phyloP scores from a whole-genome alignment of 2,329 filamentous ascomycete genomes.

The Xylaria multiplex region DNA sequence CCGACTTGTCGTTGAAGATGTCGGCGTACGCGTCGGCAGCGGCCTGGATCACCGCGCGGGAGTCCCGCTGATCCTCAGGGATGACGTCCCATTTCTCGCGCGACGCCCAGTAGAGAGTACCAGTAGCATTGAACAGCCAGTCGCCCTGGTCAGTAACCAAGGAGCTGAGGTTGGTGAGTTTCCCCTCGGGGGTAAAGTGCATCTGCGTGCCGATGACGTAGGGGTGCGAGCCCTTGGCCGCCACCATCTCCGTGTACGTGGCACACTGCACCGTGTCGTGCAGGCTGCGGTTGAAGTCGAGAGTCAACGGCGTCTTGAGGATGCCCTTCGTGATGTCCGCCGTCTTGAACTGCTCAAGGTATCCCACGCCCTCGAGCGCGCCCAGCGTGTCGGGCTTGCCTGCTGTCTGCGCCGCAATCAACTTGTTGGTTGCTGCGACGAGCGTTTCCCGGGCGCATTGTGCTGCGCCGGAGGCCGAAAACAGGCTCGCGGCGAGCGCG shows the following conservation, averaged over 20 bases:
- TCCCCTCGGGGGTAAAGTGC: slow-evolving; percentile 43
- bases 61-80: slow-evolving; percentile 47
- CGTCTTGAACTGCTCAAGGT: slow-evolving; percentile 51
- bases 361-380: slow-evolving; percentile 40
- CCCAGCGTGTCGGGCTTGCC: slow-evolving; percentile 38
- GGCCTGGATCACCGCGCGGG: slow-evolving; percentile 50
- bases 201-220: slow-evolving; percentile 54
- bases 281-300: slow-evolving; percentile 52
- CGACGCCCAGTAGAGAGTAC: slow-evolving; percentile 50
- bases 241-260: slow-evolving; percentile 52
- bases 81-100: slow-evolving; percentile 51
- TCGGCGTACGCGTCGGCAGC: slow-evolving; percentile 53
- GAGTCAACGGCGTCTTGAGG: slow-evolving; percentile 47
- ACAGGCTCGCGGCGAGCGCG: slow-evolving; percentile 28
- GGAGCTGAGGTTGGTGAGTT: slow-evolving; percentile 47
- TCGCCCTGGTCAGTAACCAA: slow-evolving; percentile 51
- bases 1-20: slow-evolving; percentile 51
- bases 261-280: slow-evolving; percentile 52
- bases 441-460: slow-evolving; percentile 45
- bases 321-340: slow-evolving; percentile 47
- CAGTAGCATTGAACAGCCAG: slow-evolving; percentile 54
- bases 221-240: slow-evolving; percentile 48
- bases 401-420: slow-evolving; percentile 44
- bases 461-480: slow-evolving; percentile 36
- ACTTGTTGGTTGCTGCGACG: slow-evolving; percentile 42